phyloP scores from a whole-genome alignment of 106 monocot genomes.

The Chionographis japonica region DNA sequence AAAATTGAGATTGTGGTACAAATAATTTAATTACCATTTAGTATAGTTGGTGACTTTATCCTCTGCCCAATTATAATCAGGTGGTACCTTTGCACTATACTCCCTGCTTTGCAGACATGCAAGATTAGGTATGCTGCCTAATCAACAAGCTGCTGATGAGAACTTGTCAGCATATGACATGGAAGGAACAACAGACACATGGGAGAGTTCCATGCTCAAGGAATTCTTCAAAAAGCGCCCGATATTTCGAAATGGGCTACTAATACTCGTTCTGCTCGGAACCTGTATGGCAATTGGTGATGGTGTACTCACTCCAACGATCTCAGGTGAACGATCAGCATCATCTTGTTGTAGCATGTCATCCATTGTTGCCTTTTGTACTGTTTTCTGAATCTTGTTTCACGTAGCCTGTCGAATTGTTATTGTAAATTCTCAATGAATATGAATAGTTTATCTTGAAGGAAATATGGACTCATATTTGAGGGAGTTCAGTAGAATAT shows the following conservation, averaged over 20 bases:
- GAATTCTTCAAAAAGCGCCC: conserved; percentile 50
- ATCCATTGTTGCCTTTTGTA: no score
- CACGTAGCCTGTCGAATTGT: no score
- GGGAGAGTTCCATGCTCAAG: conserved; percentile 38
- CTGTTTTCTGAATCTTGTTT: no score
- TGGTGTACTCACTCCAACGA: conserved; percentile 76
- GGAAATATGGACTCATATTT: no score
- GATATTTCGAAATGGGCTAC: conserved; percentile 28
- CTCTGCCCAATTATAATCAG: conserved; percentile 25
- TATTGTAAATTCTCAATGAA: no score
- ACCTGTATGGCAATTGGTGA: conserved; percentile 80
- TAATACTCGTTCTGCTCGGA: conserved; percentile 61
- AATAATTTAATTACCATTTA: neutral
- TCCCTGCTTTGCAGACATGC: conserved; percentile 80
- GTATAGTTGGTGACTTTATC: neutral
- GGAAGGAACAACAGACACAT: conserved; percentile 31
- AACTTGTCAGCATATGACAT: conserved; percentile 50
- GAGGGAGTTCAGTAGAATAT: no score
- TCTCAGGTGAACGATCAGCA: conserved; percentile 45
- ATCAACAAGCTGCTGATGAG: conserved; percentile 73
- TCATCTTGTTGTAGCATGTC: neutral
- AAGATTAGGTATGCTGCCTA: conserved; percentile 54
- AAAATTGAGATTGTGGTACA: neutral
- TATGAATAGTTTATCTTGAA: no score
- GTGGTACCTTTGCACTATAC: conserved; percentile 84